Evolutionary conservation across 1,139 yeast species (phyloP).

Genomic region (Tardiomyces digboiensis): DNA sequence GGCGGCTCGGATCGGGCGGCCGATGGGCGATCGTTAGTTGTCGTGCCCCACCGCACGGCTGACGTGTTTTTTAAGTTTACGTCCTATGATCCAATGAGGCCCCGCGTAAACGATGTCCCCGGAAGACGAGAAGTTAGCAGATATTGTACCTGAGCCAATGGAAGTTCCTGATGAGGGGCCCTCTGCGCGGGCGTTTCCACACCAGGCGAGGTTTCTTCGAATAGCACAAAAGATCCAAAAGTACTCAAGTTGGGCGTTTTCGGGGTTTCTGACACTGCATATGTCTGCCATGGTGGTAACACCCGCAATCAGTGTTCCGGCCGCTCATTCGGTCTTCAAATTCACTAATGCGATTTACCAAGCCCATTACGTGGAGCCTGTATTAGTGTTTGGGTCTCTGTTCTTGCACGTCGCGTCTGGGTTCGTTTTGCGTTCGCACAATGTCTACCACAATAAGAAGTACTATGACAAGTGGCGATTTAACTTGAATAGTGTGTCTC

Average conservation of each 20-base stretch:
- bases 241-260: constrained; percentile 52
- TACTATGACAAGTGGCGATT: constrained; percentile 15
- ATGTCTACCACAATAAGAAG: constrained; percentile 23
- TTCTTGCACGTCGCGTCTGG: constrained; percentile 48
- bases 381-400: constrained; percentile 38
- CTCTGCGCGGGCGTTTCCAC: not conserved
- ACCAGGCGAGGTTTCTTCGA: not conserved
- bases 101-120: not conserved
- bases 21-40: too few species aligned
- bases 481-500: constrained; percentile 40
- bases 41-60: too few species aligned
- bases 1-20: too few species aligned
- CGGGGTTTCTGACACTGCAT: constrained; percentile 51
- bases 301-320: constrained; percentile 40
- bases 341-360: constrained; percentile 58
- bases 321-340: constrained; percentile 49
- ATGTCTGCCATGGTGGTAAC: constrained; percentile 43
- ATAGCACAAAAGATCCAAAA: constrained; percentile 35
- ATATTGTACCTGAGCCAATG: not conserved
- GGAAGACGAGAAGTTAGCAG: not conserved
- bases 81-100: too few species aligned
- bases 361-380: constrained; percentile 39
- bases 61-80: too few species aligned
- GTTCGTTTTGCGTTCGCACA: constrained; percentile 34
- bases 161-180: not conserved